Conservation (phyloP, 805 yeast species). For the Nakazawaea ambrosiae region DNA sequence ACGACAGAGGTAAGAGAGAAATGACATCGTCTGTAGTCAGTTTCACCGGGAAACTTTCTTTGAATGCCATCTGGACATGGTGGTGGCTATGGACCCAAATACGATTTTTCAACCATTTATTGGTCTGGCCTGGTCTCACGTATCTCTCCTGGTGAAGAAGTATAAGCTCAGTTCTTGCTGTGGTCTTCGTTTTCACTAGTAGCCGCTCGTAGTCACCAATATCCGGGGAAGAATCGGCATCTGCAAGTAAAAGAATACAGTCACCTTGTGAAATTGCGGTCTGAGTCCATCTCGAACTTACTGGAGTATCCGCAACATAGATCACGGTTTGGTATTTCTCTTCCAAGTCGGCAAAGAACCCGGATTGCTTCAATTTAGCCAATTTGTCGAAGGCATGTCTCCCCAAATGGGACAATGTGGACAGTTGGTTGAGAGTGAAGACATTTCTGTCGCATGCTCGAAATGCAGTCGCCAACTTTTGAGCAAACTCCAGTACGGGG, state of each 20-base stretch:
- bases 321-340: slow-evolving; percentile 84
- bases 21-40: slow-evolving; percentile 6
- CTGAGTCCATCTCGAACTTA: slow-evolving; percentile 81
- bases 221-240: slow-evolving; percentile 64
- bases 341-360: slow-evolving; percentile 86
- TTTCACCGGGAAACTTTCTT: not conserved
- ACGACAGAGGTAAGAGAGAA: slow-evolving; percentile 2
- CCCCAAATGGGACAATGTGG: slow-evolving; percentile 75
- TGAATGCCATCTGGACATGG: slow-evolving; percentile 67
- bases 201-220: slow-evolving; percentile 84
- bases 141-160: slow-evolving; percentile 75
- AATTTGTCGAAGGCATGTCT: slow-evolving; percentile 88
- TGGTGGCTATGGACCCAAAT: slow-evolving; percentile 93
- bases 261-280: slow-evolving; percentile 95
- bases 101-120: slow-evolving; percentile 76
- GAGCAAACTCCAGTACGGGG: slow-evolving; percentile 86
- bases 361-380: slow-evolving; percentile 78
- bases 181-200: slow-evolving; percentile 65
- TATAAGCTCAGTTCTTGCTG: slow-evolving; percentile 83
- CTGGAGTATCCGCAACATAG: slow-evolving; percentile 81
- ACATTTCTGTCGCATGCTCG: slow-evolving; percentile 66
- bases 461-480: slow-evolving; percentile 62
- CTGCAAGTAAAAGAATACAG: slow-evolving; percentile 83
- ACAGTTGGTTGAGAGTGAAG: slow-evolving; percentile 75
- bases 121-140: slow-evolving; percentile 82